Evolutionary conservation across 176 grass and related monocot genomes (phyloP).

Genomic region (Elaeis guineensis): DNA sequence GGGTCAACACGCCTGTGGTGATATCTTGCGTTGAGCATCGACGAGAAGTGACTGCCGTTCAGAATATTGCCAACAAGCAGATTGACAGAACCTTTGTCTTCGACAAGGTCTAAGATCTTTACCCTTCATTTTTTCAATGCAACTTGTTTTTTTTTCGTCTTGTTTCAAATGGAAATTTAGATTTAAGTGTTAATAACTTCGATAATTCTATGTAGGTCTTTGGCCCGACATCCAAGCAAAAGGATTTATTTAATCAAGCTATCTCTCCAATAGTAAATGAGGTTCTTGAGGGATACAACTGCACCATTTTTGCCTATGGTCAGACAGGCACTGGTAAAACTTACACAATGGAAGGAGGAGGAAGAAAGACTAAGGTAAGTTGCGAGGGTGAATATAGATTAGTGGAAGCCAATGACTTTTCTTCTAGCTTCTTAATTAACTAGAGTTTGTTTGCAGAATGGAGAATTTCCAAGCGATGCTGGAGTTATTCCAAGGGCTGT

Average conservation of each 20-base stretch:
- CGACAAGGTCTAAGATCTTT: slow-evolving; percentile 62
- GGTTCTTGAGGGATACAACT: slow-evolving; percentile 97
- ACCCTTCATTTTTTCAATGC: slow-evolving; percentile 3
- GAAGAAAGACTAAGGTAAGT: slow-evolving; percentile 78
- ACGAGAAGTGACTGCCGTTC: slow-evolving; percentile 74
- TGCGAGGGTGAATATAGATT: background rate
- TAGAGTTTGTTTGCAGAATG: slow-evolving; percentile 41
- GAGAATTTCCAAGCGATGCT: slow-evolving; percentile 85
- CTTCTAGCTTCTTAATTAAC: background rate
- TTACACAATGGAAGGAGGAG: slow-evolving; percentile 98
- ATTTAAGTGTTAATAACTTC: slow-evolving; percentile 7
- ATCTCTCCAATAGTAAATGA: slow-evolving; percentile 96
- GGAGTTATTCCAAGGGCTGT: slow-evolving; percentile 97
- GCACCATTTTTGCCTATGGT: slow-evolving; percentile 99
- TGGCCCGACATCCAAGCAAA: slow-evolving; percentile 80
- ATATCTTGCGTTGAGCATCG: slow-evolving; percentile 85
- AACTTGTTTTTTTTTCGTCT: background rate
- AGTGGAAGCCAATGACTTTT: too few species aligned
- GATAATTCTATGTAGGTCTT: slow-evolving; percentile 63
- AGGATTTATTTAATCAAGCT: slow-evolving; percentile 88
- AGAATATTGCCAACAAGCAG: slow-evolving; percentile 97
- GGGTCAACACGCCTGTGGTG: slow-evolving; percentile 69
- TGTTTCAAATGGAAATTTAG: background rate
- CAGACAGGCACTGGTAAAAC: slow-evolving; percentile 98
- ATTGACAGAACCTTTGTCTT: slow-evolving; percentile 91